Conservation (phyloP, 148 eudicot genomes). For the Rhododendron henanense region DNA sequence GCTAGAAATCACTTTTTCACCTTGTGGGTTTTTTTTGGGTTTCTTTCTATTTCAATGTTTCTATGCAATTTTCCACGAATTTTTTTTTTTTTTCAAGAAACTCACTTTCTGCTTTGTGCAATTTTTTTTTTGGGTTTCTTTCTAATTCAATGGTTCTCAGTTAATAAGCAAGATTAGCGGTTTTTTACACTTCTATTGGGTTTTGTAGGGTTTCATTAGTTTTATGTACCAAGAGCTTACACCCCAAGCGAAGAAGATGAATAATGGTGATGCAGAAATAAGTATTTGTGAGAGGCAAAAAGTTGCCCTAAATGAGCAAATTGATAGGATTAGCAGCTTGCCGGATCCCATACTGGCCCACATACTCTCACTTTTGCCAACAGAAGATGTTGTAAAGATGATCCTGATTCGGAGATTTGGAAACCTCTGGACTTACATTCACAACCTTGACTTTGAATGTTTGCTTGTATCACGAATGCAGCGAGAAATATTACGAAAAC, state of each 20-base stretch:
- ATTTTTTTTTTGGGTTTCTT: too few species aligned
- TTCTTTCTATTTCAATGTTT: too few species aligned
- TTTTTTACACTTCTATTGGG: not conserved
- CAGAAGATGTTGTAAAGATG: constrained; percentile 12
- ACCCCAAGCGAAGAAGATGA: not conserved
- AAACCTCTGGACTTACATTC: constrained; percentile 16
- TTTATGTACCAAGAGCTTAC: not conserved
- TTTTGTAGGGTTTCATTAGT: not conserved
- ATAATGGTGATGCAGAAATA: not conserved
- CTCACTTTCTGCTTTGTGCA: too few species aligned
- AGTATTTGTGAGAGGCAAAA: not conserved
- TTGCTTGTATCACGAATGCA: too few species aligned
- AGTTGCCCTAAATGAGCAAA: too few species aligned
- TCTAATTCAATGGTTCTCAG: too few species aligned
- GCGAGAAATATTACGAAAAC: too few species aligned
- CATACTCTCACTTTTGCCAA: constrained; percentile 25
- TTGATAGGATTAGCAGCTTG: constrained; percentile 9
- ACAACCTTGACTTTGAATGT: not conserved
- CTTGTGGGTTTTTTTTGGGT: too few species aligned
- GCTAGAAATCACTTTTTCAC: too few species aligned
- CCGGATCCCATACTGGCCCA: constrained; percentile 17
- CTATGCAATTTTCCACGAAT: too few species aligned
- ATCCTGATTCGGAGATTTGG: constrained; percentile 15
- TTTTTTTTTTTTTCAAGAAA: too few species aligned
- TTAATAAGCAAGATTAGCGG: not conserved